Base-by-base conservation (phyloP, 2,329 filamentous ascomycete species). In the Teratosphaeria pseudoeucalypti region DNA sequence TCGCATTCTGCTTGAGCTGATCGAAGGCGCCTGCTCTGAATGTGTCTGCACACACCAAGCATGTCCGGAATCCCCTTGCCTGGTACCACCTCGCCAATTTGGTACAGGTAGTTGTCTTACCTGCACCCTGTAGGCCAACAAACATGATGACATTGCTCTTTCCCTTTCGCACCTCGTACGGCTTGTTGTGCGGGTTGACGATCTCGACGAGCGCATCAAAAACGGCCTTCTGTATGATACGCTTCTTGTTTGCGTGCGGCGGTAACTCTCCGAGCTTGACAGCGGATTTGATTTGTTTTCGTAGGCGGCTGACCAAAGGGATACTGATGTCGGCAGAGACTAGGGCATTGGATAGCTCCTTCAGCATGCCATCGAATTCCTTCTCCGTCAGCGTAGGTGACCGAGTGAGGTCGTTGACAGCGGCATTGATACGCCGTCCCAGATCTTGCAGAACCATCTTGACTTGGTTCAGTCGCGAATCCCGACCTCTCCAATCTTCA, bases 61-160 rank as follows among this genome's bases (percentile, higher is more conserved):
- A 96, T 7, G 91, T 84, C 75, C 90, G 90, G 81, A 97, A 95
- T 0, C 94, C 94, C 63, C 94, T 82, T 10, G 89, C 90, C 74
- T 95, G 89, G 76, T 99, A 99, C 81, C 95, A 92, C 60, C 92
- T 81, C 19, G 94, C 94, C 64, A 99, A 81, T 77, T 99, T 99
- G 49, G 94, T 99, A 82, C 94, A 97, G 12, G 92, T 95, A 1
- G 94, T 99, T 27, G 94, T 99, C 77, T 99, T 99, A 74, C 94
- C 94, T 5, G 92, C 90, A 80, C 94, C 94, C 76, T 99, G 94
- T 55, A 99, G 81, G 77, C 94, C 94, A 63, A 99, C 94, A 74
- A 99, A 97, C 94, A 99, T 99, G 76, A 99, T 96, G 72, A 99
- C 89, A 74, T 96, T 99, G 64, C 88, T 81, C 74, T 91, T 94